Evolutionary conservation across 2,329 filamentous ascomycete genomes (phyloP).

Genomic region (Penicillium sp.): DNA sequence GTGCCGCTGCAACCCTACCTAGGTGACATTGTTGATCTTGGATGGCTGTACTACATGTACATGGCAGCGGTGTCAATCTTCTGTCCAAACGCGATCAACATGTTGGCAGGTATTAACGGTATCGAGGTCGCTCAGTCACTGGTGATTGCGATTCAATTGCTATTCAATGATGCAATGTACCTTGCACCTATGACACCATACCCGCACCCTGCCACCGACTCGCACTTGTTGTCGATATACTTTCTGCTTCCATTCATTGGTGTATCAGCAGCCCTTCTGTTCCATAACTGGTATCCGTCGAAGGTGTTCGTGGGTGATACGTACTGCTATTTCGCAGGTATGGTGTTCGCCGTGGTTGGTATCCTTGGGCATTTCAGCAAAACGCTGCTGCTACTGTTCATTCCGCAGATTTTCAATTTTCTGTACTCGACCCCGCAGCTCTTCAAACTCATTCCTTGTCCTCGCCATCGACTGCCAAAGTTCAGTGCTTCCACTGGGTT

Average conservation of each 20-base stretch:
- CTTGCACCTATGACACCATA: slow-evolving; percentile 70
- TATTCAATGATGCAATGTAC: slow-evolving; percentile 85
- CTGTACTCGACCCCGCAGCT: slow-evolving; percentile 89
- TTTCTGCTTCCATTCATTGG: slow-evolving; percentile 91
- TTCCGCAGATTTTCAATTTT: slow-evolving; percentile 97
- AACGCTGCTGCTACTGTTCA: slow-evolving; percentile 82
- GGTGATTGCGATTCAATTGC: slow-evolving; percentile 79
- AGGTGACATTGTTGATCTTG: slow-evolving; percentile 79
- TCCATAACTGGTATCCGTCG: slow-evolving; percentile 94
- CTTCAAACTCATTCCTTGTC: slow-evolving; percentile 85
- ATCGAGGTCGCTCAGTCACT: slow-evolving; percentile 95
- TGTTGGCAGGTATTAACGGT: slow-evolving; percentile 98
- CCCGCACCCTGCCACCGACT: slow-evolving; percentile 90
- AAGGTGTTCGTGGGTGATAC: slow-evolving; percentile 96
- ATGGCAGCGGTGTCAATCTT: slow-evolving; percentile 97
- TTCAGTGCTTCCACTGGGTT: slow-evolving; percentile 84
- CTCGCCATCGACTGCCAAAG: slow-evolving; percentile 82
- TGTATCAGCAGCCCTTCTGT: slow-evolving; percentile 80
- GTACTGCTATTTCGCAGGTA: slow-evolving; percentile 98
- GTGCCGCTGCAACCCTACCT: slow-evolving; percentile 79
- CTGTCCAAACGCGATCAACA: slow-evolving; percentile 98
- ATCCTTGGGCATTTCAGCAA: slow-evolving; percentile 98
- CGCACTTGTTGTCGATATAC: slow-evolving; percentile 93
- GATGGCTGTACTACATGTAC: slow-evolving; percentile 85
- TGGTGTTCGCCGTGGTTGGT: slow-evolving; percentile 96